Evolutionary conservation across 2,329 filamentous ascomycete genomes (phyloP).

Genomic region (Albifimbria verrucaria): DNA sequence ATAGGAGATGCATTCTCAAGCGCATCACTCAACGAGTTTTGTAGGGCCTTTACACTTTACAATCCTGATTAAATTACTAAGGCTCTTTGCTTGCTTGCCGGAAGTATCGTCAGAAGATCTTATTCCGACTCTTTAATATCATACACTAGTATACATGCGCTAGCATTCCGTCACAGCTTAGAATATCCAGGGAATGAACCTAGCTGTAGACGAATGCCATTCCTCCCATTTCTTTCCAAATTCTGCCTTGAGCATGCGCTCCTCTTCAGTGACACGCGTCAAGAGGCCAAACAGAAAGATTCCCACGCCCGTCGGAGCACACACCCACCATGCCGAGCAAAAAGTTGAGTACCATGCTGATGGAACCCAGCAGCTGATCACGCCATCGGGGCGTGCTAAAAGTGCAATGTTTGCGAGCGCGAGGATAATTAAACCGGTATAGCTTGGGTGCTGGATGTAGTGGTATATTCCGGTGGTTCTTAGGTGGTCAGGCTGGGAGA

Average conservation of each 20-base stretch:
- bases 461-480: slow-evolving; percentile 45
- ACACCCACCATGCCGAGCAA: slow-evolving; percentile 5
- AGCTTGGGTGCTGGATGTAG: slow-evolving; percentile 51
- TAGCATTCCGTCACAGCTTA: too few relatives aligned
- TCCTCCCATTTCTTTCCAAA: slow-evolving; percentile 47
- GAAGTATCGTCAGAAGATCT: too few relatives aligned
- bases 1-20: too few relatives aligned
- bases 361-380: slow-evolving; percentile 35
- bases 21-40: too few relatives aligned
- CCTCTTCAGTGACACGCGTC: slow-evolving; percentile 44
- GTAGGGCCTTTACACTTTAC: too few relatives aligned
- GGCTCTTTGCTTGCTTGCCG: too few relatives aligned
- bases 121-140: too few relatives aligned
- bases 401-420: slow-evolving; percentile 26
- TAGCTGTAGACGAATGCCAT: slow-evolving; percentile 44
- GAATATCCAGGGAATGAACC: slow-evolving; percentile 44
- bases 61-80: too few relatives aligned
- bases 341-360: slow-evolving; percentile 10
- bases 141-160: too few relatives aligned
- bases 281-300: slow-evolving; percentile 20
- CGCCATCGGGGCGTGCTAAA: slow-evolving; percentile 34
- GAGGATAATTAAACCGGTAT: slow-evolving; percentile 39
- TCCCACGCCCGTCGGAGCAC: slow-evolving; percentile 1
- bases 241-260: slow-evolving; percentile 42
- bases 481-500: slow-evolving; percentile 42